These are phyloP conservation scores for Corylus americana DNA, from an alignment of 306 rosid species.

Conservation along the genomic window DNA sequence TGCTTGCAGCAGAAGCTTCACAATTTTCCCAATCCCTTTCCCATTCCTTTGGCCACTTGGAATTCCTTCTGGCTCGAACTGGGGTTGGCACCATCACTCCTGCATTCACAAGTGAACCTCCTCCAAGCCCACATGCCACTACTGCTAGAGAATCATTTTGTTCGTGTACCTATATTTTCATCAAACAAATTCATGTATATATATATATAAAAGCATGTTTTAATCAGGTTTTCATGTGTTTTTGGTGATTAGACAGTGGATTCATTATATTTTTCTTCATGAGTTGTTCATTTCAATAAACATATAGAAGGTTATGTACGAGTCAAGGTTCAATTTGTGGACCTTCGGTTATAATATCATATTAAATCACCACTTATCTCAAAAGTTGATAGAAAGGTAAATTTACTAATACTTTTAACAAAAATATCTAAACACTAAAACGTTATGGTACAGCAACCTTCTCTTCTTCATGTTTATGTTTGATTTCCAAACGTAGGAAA, in stretches of 20 bases:
- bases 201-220: background rate
- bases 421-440: background rate
- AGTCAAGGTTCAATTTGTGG: too few relatives aligned
- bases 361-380: too few relatives aligned
- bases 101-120: constrained; percentile 45
- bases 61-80: constrained; percentile 31
- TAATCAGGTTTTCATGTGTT: background rate
- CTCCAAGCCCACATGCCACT: constrained; percentile 44
- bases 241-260: background rate
- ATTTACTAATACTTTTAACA: too few relatives aligned
- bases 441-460: background rate
- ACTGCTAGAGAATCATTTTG: constrained; percentile 35
- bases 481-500: background rate
- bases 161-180: constrained; percentile 25
- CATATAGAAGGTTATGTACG: too few relatives aligned
- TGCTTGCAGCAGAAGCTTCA: constrained; percentile 41
- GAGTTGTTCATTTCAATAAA: background rate
- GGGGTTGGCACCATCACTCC: constrained; percentile 40
- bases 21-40: constrained; percentile 39
- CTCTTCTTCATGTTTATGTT: background rate
- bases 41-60: constrained; percentile 47
- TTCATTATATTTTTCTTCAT: background rate
- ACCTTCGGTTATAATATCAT: too few relatives aligned
- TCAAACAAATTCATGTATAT: background rate
- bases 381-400: too few relatives aligned